Evolutionary conservation across 2,329 filamentous ascomycete species (phyloP), one percentile per base, ranked within the genome.

Genomic region (Fusarium chuoi): DNA sequence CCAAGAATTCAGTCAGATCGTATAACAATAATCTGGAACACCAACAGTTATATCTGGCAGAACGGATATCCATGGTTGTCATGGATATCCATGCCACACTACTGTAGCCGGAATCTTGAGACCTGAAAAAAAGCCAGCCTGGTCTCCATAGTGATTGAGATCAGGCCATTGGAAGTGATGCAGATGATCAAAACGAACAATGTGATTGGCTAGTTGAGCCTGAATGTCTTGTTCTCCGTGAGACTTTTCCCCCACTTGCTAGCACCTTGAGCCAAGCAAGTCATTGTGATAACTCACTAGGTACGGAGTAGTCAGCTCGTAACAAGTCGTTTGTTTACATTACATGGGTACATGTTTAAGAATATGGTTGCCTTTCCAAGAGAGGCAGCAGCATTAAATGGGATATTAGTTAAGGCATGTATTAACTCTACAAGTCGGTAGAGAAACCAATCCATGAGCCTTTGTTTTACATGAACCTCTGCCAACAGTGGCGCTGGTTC

Each of bases 91-190:
- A 44, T 56, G 49, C 17, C 59, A 28, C 8, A 8, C n/a, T 51
- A 52, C 48, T 62, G 33, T 22, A 28, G 46, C n/a, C 30, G 26
- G 26, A 62, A 42, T 48, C 49, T 30, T 57, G 24, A 42, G 28
- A 65, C 45, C 65, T 65, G 51, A 46, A 35, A 28, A 35, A 36
- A 26, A 48, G 46, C 12, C 48, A 35, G 35, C 41, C 35, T 62
- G 42, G 68, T 70, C 52, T 70, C 67, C 67, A 54, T 70, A 70
- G 58, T 73, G 70, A 73, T 61, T 73, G 36, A 70, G 48, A 62
- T 71, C 61, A 67, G 70, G 61, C 52, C 70, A 67, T 54, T 70
- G 46, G 51, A 20, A 71, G 63, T 55, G 28, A 46, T 68, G 48
- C 30, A 36, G 66, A 74, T 74, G 64, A 63, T 59, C 67, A 68